Evolutionary conservation across 768 basidiomycete species (phyloP), one percentile per base, ranked within the genome.

Genomic region (Lanmaoa pseudosensibilis): DNA sequence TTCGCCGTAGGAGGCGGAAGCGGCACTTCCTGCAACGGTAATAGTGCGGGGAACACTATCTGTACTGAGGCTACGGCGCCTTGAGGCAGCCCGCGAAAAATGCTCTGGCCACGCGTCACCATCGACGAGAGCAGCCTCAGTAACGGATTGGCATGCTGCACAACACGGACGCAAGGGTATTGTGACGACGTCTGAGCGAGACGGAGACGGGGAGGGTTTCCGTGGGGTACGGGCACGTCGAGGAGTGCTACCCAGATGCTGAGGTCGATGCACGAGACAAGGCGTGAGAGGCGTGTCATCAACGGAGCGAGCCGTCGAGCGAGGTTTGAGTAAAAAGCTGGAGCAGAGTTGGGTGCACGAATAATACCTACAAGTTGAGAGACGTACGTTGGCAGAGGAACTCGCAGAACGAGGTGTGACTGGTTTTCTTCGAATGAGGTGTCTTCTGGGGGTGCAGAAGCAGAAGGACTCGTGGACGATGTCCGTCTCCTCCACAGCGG

Each of bases 101-200:
- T 75, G 81, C 63, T 83, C 85, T 54, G 80, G 69, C 85, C 85
- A 89, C 1, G 77, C 68, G 21, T 82, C 81, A 33, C 84, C 86
- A 60, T 81, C 74, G 40, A 75, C 68, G 37, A 82, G 64, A 47
- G 77, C 81, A 52, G 82, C 77, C 43, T 90, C 88, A 3, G 82
- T 86, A 56, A 78, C 77, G 36, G 71, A 67, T 39, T 81, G 77
- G 65, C 90, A 92, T 44, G 83, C 79, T 10, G 77, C 68, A 63
- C 90, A 92, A 69, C 90, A 92, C 13, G 83, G 77, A 41, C 90
- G 84, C 16, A 92, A 74, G 8, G 90, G 90, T 1, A 92, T 71
- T 0, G 86, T 90, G 32, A 76, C 59, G 25, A 71, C 57, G 39
- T 77, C 69, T 16, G 78, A 61, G 19, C 73, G 75, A 46, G 76